These are phyloP conservation scores for Aphanocladium album DNA, from an alignment of 2,329 filamentous ascomycete species.

Conservation along the genomic window DNA sequence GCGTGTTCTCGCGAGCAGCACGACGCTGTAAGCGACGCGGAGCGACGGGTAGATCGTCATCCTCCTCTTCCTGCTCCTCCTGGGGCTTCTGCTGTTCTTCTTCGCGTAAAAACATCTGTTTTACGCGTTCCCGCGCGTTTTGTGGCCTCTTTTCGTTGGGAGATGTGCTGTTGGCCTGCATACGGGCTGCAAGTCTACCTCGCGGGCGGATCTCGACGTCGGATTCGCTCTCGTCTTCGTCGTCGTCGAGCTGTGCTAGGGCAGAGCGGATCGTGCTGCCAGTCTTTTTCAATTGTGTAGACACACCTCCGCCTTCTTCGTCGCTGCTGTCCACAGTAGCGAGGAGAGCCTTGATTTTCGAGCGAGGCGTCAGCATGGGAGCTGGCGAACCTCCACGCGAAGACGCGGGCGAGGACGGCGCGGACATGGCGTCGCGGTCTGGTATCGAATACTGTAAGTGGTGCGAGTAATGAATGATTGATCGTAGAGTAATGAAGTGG, in stretches of 20 bases:
- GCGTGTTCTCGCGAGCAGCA: slow-evolving; percentile 28
- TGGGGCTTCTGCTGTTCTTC: slow-evolving; percentile 21
- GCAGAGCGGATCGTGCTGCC: slow-evolving; percentile 14
- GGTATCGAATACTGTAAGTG: background rate
- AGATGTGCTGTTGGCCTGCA: slow-evolving; percentile 39
- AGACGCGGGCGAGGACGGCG: slow-evolving; percentile 40
- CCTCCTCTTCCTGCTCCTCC: slow-evolving; percentile 33
- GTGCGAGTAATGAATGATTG: background rate
- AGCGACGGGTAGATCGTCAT: slow-evolving; percentile 37
- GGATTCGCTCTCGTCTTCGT: slow-evolving; percentile 43
- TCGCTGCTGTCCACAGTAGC: slow-evolving; percentile 46
- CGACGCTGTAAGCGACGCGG: slow-evolving; percentile 36
- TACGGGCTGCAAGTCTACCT: slow-evolving; percentile 59
- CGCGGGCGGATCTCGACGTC: slow-evolving; percentile 44
- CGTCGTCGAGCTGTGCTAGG: slow-evolving; percentile 30
- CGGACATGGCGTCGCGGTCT: slow-evolving; percentile 20
- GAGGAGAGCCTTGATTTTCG: slow-evolving; percentile 51
- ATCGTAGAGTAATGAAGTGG: background rate
- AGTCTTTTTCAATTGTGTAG: slow-evolving; percentile 20
- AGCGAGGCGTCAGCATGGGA: slow-evolving; percentile 42
- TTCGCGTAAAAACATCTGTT: slow-evolving; percentile 35
- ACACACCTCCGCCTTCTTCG: slow-evolving; percentile 30
- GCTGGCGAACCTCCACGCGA: slow-evolving; percentile 38
- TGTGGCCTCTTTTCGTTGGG: slow-evolving; percentile 20
- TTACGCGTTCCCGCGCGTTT: slow-evolving; percentile 38